Evolutionary conservation across 805 yeast genomes (phyloP), one percentile per base, ranked within the genome.

Genomic region (Phaffomyces antillensis): DNA sequence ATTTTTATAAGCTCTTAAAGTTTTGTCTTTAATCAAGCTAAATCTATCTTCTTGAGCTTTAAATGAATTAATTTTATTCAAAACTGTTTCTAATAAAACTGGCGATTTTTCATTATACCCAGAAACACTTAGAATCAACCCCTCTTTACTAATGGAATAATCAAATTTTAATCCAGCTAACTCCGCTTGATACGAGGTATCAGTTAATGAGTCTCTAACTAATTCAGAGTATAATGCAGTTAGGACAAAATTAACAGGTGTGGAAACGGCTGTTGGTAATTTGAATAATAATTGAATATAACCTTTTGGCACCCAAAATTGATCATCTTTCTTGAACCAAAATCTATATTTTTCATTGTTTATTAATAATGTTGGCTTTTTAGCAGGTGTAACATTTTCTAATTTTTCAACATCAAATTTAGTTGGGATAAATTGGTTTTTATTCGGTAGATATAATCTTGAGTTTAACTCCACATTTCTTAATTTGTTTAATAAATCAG

Each of bases 271-370:
- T 12, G 74, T 69, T 1, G 96, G 95, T 36, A 79, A 65, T 49
- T 80, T 81, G 51, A 91, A 71, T 36, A 76, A 70, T 43, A 87
- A 60, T 35, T 77, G 76, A 28, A 89, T 76, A 40, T 77, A 71
- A 1, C 93, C 93, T 65, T 90, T 86, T 41, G 98, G 99, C 16
- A 86, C 85, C 70, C 84, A 79, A 59, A 91, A 86, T 41, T 82
- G 79, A 53, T 91, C 96, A 66, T 91, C 96, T 54, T 83, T 83
- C 61, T 91, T 91, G 62, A 71, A 86, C 98, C 98, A 91, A 33
- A 86, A 66, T 53, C 80, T 81, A 34, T 72, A 63, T 40, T 70
- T 70, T 13, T 72, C 64, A 39, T 73, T 70, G 39, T 75, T 70
- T 47, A 73, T 65, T 44, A 93, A 65, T 36, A 88, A 67, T 33